phyloP scores from a whole-genome alignment of 2,329 filamentous ascomycete species.

The Emmonsiellopsis sp. region DNA sequence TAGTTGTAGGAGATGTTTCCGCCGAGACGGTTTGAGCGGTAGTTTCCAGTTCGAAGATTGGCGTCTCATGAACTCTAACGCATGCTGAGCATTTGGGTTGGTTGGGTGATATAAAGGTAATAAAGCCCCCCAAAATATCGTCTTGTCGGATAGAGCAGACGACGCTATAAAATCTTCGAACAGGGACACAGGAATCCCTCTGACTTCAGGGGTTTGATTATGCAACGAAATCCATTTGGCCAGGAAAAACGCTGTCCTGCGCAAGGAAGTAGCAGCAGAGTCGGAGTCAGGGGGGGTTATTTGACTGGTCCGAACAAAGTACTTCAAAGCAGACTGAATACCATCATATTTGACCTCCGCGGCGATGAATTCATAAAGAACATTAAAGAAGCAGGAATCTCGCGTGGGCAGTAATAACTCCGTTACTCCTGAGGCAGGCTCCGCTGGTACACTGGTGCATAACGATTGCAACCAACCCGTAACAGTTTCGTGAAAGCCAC shows the following conservation, averaged over 20 bases:
- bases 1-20: conserved; percentile 23
- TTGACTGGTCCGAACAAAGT: conserved; percentile 19
- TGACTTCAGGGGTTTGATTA: conserved; percentile 13
- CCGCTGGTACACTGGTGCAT: conserved; percentile 16
- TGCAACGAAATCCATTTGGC: conserved; percentile 17
- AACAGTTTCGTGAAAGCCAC: conserved; percentile 25
- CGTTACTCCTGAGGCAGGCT: conserved; percentile 11
- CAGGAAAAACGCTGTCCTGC: conserved; percentile 17
- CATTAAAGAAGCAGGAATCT: conserved; percentile 1
- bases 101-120: conserved; percentile 30
- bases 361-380: conserved; percentile 23
- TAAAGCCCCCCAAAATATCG: conserved; percentile 17
- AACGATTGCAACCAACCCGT: conserved; percentile 28
- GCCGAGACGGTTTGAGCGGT: conserved; percentile 15
- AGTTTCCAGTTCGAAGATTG: conserved; percentile 9
- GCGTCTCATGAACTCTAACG: conserved; percentile 21
- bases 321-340: conserved; percentile 21
- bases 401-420: background rate
- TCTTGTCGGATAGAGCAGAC: background rate
- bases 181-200: conserved; percentile 18
- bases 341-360: conserved; percentile 27
- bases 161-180: conserved; percentile 24
- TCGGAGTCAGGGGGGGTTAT: conserved; percentile 2
- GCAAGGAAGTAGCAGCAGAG: conserved; percentile 9
- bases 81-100: conserved; percentile 22